Base-by-base conservation (phyloP, 2,329 filamentous ascomycete species). In the Penicillium sumatraense region DNA sequence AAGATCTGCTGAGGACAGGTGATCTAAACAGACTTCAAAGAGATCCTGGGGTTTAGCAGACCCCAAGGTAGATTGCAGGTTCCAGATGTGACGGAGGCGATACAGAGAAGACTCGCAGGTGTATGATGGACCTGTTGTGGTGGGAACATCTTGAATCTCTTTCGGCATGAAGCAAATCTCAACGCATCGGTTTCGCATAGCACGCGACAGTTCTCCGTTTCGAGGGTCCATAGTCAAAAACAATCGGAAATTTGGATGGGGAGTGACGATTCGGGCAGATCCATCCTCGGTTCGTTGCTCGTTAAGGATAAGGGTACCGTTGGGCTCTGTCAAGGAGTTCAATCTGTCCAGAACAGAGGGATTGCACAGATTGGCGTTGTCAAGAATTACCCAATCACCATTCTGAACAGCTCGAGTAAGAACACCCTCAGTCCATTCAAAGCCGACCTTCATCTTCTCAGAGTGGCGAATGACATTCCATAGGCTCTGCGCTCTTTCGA, bases 291-390 rank as follows among this genome's bases (percentile, higher is more conserved):
- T 90, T 53, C 90, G 91, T 71, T 98, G 93, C 72, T 99, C 95
- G 66, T 97, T 98, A 71, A 99, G 89, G 65, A 90, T 91, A 20
- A 99, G 79, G 59, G 86, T 87, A 1, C 95, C 95, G 67, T 93
- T 88, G 0, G 92, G 93, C 71, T 99, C 95, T 7, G 98, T 87
- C 8, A 99, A 79, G 0, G 95, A 98, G 72, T 99, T 99, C 49
- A 99, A 79, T 58, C 96, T 85, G 74, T 99, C 95, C 9, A 99
- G 83, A 1, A 99, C 95, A 6, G 93, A 96, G 21, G 93, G 89
- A 67, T 89, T 97, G 77, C 96, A 99, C 54, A 99, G 83, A 68
- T 99, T 99, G 57, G 96, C 95, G 73, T 99, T 97, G 74, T 99
- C 95, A 20, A 99, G 85, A 10, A 99, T 88, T 16, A 99, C 81